Conservation (phyloP, 192 early-diverging fungal species). For the Nowakowskiella sp. region DNA sequence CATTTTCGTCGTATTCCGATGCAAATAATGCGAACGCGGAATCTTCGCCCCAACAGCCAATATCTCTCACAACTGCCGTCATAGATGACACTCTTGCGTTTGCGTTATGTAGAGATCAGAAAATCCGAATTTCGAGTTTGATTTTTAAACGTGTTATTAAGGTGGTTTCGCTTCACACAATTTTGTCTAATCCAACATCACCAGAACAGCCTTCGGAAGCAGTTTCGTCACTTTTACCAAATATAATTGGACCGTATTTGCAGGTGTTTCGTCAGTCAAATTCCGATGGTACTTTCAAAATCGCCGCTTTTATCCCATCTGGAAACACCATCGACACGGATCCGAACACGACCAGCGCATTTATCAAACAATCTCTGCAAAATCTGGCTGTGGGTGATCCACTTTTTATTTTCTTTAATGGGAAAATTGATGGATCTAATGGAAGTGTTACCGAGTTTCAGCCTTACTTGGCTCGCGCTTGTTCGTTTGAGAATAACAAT, state of each 20-base stretch:
- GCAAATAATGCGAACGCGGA: background rate
- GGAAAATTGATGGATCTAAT: background rate
- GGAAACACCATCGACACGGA: no score
- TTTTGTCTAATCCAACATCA: background rate
- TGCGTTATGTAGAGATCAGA: slow-evolving; percentile 11
- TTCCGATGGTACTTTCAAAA: no score
- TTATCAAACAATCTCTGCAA: no score
- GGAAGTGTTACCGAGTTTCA: no score
- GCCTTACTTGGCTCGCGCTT: no score
- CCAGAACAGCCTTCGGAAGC: background rate
- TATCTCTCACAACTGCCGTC: slow-evolving; percentile 11
- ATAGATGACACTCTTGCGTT: background rate
- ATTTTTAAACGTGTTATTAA: no score
- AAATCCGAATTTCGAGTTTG: slow-evolving; percentile 17
- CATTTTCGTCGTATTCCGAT: background rate
- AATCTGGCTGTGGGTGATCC: background rate
- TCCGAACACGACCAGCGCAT: no score
- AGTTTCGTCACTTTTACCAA: background rate
- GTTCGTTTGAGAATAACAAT: no score
- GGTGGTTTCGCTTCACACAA: no score
- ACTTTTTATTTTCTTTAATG: background rate
- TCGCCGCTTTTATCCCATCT: no score
- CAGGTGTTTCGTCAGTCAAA: no score
- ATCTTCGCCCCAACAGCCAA: slow-evolving; percentile 9
- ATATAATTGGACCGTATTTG: no score